Conservation (phyloP, 2,329 filamentous ascomycete genomes). For the Colletotrichum destructivum region DNA sequence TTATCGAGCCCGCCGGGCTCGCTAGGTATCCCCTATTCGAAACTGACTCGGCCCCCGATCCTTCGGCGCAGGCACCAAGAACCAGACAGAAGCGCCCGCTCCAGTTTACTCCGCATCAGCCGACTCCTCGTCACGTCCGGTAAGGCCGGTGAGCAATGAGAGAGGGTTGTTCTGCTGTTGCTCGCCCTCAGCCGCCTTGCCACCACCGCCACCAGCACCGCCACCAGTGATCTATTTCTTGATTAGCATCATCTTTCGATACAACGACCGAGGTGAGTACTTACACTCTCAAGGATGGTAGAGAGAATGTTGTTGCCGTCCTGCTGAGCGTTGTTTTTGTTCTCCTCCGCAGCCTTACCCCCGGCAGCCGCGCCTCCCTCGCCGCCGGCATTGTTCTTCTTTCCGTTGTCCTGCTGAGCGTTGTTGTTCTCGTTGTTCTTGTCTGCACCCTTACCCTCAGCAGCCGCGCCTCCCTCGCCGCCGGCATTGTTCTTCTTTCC, state of each 20-base stretch:
- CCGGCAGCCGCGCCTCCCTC: too few species aligned
- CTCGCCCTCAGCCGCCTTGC: not conserved
- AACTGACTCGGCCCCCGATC: not conserved
- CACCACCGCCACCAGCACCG: not conserved
- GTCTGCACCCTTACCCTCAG: not conserved
- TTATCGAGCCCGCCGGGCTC: not conserved
- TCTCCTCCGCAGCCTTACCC: too few species aligned
- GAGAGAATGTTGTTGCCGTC: slow-evolving; percentile 12
- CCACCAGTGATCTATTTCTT: slow-evolving; percentile 10
- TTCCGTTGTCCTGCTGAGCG: not conserved
- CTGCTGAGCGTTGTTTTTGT: not conserved
- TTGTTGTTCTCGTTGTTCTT: not conserved
- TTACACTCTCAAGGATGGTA: slow-evolving; percentile 25
- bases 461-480: too few species aligned
- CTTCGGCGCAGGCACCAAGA: slow-evolving; percentile 7
- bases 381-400: slow-evolving; percentile 6
- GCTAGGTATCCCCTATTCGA: not conserved
- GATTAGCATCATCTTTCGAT: not conserved
- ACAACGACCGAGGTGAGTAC: not conserved
- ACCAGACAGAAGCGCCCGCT: slow-evolving; percentile 1
- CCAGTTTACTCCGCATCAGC: slow-evolving; percentile 16
- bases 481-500: slow-evolving; percentile 5
- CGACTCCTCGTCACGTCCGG: slow-evolving; percentile 31
- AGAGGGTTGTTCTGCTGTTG: slow-evolving; percentile 17
- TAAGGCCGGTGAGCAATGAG: slow-evolving; percentile 17